Conservation (phyloP, 768 basidiomycete species). For the Daedalea quercina region DNA sequence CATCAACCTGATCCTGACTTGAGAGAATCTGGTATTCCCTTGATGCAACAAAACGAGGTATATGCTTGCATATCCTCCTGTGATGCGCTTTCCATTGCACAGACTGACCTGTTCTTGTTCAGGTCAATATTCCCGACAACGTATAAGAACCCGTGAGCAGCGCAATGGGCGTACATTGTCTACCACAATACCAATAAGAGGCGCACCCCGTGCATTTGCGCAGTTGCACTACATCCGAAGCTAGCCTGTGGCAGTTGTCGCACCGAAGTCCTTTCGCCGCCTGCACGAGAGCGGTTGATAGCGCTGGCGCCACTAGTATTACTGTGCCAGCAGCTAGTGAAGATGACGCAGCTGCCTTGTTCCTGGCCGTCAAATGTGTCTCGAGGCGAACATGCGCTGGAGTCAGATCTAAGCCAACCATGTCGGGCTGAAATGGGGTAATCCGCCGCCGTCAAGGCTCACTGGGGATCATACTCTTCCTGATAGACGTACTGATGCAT, state of each 20-base stretch:
- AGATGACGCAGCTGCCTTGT: conserved; percentile 39
- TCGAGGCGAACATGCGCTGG: conserved; percentile 26
- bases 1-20: conserved; percentile 50
- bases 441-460: background rate
- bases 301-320: conserved; percentile 39
- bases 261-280: conserved; percentile 60
- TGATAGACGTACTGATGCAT: too few relatives aligned
- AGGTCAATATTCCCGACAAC: too few relatives aligned
- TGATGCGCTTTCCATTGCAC: conserved; percentile 63
- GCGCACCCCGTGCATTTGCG: conserved; percentile 61
- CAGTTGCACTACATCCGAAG: conserved; percentile 28
- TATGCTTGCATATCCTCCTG: conserved; percentile 58
- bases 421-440: background rate
- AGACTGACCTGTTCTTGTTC: conserved; percentile 47
- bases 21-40: conserved; percentile 40
- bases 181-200: conserved; percentile 68
- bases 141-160: background rate
- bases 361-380: conserved; percentile 41
- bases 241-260: conserved; percentile 49
- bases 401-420: background rate
- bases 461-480: too few relatives aligned
- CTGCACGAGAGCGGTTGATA: conserved; percentile 44
- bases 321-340: conserved; percentile 38
- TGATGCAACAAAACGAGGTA: conserved; percentile 42
- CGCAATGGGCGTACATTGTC: conserved; percentile 43